Evolutionary conservation across 2,329 filamentous ascomycete species (phyloP), one percentile per base, ranked within the genome.

Genomic region (Xylariaceae sp.): DNA sequence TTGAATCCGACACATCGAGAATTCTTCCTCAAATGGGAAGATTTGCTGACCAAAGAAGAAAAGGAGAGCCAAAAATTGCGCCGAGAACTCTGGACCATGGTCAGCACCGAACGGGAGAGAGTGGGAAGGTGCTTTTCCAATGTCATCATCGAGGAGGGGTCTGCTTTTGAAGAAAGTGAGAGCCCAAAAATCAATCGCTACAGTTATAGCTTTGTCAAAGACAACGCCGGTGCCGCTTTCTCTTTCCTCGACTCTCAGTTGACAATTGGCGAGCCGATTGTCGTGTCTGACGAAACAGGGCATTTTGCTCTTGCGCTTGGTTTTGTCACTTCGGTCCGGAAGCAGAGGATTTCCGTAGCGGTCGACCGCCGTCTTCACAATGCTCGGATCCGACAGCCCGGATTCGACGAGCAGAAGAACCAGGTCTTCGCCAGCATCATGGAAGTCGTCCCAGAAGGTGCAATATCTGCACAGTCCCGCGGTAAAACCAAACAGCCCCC

Each of bases 11-110:
- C 71, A 0, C 88, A 96, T 62, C 82, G 83, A 57, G 80, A 84
- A 0, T 99, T 97, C 67, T 96, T 99, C 68, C 77, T 87, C 55
- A 96, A 94, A 65, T 99, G 94, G 94, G 94, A 99, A 67, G 80
- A 86, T 44, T 76, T 99, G 12, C 75, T 99, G 35, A 97, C 92
- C 0, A 94, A 94, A 65, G 94, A 99, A 72, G 94, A 99, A 67
- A 89, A 86, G 60, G 90, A 95, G 61, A 83, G 87, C 63, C 86
- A 94, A 65, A 95, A 88, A 62, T 86, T 90, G 55, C 84, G 90
- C 54, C 80, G 90, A 57, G 94, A 99, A 66, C 74, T 99, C 2
- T 99, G 94, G 94, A 96, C 91, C 0, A 95, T 99, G 88, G 73
- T 91, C 18, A 96, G 94, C 65, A 76, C 75, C 1, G 90, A 97